Percentiles rank a stretch among this genome's conserved stretches.
phyloP scores from a whole-genome alignment of 176 grass and related monocot species.

The Miscanthus lutarioriparius region DNA sequence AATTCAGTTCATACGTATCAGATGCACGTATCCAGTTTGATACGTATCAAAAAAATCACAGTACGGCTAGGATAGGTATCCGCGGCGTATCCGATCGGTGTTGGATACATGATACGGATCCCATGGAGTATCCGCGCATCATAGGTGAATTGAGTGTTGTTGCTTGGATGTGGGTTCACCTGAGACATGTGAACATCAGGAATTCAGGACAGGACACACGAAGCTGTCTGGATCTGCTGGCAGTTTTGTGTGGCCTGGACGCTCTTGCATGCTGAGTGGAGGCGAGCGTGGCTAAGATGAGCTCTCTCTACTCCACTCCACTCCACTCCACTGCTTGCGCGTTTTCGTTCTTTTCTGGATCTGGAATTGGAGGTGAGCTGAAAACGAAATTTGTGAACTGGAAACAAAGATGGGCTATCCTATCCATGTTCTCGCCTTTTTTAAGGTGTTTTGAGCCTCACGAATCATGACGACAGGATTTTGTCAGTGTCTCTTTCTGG shows the following conservation, averaged over 20 bases:
- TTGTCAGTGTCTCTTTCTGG: background rate
- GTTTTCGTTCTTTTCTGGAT: too few relatives aligned
- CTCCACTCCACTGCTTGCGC: constrained; percentile 23
- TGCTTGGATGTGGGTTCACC: constrained; percentile 14
- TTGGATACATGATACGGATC: too few relatives aligned
- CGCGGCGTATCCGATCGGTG: too few relatives aligned
- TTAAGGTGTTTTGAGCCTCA: background rate
- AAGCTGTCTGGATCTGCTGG: background rate
- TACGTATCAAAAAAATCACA: too few relatives aligned
- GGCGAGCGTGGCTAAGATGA: constrained; percentile 20
- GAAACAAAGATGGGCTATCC: background rate
- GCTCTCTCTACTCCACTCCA: constrained; percentile 29
- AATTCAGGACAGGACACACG: too few relatives aligned
- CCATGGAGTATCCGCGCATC: too few relatives aligned
- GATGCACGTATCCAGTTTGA: too few relatives aligned
- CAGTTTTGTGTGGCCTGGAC: background rate
- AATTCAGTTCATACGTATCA: too few relatives aligned
- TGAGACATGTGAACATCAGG: background rate
- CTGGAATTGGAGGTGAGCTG: background rate
- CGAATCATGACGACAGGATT: background rate
- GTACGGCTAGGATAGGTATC: too few relatives aligned
- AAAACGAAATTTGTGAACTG: background rate
- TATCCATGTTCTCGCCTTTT: background rate
- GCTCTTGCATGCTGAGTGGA: background rate
- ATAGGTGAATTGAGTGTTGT: too few relatives aligned